phyloP scores from a whole-genome alignment of 495 filamentous ascomycete species.

The Tuber umbilicatum region DNA sequence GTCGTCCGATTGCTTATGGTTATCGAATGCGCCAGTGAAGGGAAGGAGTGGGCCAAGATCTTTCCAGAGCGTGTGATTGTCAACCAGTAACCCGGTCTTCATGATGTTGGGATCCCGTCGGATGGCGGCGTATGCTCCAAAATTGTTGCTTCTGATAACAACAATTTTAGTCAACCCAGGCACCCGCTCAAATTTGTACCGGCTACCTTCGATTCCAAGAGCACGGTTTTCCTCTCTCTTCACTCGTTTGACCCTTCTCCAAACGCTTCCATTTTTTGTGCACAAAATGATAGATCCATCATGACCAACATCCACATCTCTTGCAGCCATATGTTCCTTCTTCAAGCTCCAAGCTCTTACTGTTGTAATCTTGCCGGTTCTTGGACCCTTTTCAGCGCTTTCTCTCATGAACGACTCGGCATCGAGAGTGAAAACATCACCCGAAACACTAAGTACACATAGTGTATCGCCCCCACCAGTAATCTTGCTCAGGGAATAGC shows the following conservation, averaged over 20 bases:
- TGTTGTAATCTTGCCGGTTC: constrained; percentile 64
- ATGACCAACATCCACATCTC: constrained; percentile 80
- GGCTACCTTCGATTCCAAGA: constrained; percentile 50
- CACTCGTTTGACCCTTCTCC: constrained; percentile 71
- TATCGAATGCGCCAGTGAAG: constrained; percentile 45
- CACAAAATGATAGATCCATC: constrained; percentile 93
- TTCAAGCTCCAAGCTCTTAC: constrained; percentile 69
- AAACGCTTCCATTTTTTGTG: constrained; percentile 84
- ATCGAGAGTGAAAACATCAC: constrained; percentile 76
- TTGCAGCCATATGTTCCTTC: constrained; percentile 75
- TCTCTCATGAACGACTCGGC: constrained; percentile 48
- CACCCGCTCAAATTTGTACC: constrained; percentile 87
- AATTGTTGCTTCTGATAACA: constrained; percentile 76
- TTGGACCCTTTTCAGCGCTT: constrained; percentile 57
- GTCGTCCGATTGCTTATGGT: constrained; percentile 34
- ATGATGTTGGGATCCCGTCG: constrained; percentile 80
- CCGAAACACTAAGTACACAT: constrained; percentile 71
- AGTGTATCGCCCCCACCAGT: constrained; percentile 81
- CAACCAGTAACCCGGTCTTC: constrained; percentile 61
- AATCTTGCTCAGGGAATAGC: constrained; percentile 50
- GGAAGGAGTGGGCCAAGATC: constrained; percentile 65
- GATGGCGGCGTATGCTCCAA: constrained; percentile 80
- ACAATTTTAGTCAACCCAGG: constrained; percentile 76
- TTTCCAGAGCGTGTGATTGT: constrained; percentile 60
- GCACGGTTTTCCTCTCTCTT: constrained; percentile 60